Conservation (phyloP, 495 filamentous ascomycete species). For the Penicillium psychrofluorescens region DNA sequence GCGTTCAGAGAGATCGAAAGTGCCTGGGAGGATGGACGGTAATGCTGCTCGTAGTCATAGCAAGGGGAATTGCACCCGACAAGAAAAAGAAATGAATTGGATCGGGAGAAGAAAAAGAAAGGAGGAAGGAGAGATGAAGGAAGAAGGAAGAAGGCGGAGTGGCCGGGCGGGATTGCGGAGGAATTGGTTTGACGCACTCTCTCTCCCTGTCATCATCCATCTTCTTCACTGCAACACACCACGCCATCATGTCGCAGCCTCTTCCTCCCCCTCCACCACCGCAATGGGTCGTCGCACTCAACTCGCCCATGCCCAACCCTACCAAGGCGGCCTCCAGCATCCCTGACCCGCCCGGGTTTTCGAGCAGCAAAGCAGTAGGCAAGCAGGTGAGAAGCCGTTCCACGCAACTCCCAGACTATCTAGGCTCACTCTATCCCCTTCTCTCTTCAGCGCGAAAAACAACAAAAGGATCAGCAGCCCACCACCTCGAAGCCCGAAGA, state of each 20-base stretch:
- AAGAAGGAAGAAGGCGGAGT: conserved; percentile 20
- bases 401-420: not conserved
- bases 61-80: too few relatives aligned
- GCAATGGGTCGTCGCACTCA: conserved; percentile 75
- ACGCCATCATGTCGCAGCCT: conserved; percentile 18
- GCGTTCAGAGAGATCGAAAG: too few relatives aligned
- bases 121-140: conserved; percentile 10
- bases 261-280: conserved; percentile 50
- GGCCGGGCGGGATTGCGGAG: conserved; percentile 2
- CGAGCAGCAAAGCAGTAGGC: conserved; percentile 37
- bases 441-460: conserved; percentile 23
- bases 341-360: conserved; percentile 84
- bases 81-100: not conserved
- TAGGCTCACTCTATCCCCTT: conserved; percentile 3
- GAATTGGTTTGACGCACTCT: conserved; percentile 2
- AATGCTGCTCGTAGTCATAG: too few relatives aligned
- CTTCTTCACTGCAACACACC: not conserved
- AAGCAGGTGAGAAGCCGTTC: conserved; percentile 27
- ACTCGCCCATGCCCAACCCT: conserved; percentile 52
- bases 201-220: conserved; percentile 1
- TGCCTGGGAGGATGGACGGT: too few relatives aligned
- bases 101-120: conserved; percentile 7
- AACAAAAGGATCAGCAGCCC: conserved; percentile 32
- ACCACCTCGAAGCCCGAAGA: conserved; percentile 51
- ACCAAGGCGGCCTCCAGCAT: conserved; percentile 54